Conservation (phyloP, 2,329 filamentous ascomycete genomes). For the Dactylellina parvicollis region DNA sequence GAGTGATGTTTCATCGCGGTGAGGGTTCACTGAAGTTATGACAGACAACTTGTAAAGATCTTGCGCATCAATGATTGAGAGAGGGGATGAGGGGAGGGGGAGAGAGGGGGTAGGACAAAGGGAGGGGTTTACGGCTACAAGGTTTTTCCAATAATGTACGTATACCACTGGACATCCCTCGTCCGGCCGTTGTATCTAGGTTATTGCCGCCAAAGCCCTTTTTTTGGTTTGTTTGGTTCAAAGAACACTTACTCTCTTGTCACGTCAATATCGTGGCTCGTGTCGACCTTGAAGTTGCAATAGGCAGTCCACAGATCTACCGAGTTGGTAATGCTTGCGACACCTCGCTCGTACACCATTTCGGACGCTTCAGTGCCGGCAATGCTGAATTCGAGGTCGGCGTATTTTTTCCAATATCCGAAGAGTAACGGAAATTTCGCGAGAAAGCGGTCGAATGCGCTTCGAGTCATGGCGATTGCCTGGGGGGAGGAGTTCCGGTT, state of each 20-base stretch:
- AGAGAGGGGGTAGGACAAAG: neutral
- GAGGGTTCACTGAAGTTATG: conserved; percentile 54
- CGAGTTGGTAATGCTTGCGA: conserved; percentile 90
- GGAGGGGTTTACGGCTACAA: conserved; percentile 45
- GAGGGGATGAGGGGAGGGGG: neutral
- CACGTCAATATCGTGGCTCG: conserved; percentile 89
- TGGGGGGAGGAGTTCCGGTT: conserved; percentile 97
- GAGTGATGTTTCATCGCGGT: conserved; percentile 49
- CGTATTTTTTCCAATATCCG: conserved; percentile 99
- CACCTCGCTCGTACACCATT: conserved; percentile 96
- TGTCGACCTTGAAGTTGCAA: conserved; percentile 97
- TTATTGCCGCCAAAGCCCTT: conserved; percentile 44
- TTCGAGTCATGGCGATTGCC: conserved; percentile 85
- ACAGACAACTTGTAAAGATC: conserved; percentile 54
- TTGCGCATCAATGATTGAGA: conserved; percentile 45
- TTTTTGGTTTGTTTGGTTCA: conserved; percentile 23
- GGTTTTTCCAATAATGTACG: conserved; percentile 50
- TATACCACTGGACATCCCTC: conserved; percentile 52
- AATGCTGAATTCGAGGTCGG: conserved; percentile 95
- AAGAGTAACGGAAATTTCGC: conserved; percentile 95
- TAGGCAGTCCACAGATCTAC: conserved; percentile 98
- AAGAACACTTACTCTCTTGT: conserved; percentile 97
- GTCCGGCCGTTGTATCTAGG: conserved; percentile 48
- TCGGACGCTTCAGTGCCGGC: conserved; percentile 96
- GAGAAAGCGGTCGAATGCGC: conserved; percentile 90